phyloP scores from a whole-genome alignment of 2,329 filamentous ascomycete genomes.

The Emergomyces pasteurianus region DNA sequence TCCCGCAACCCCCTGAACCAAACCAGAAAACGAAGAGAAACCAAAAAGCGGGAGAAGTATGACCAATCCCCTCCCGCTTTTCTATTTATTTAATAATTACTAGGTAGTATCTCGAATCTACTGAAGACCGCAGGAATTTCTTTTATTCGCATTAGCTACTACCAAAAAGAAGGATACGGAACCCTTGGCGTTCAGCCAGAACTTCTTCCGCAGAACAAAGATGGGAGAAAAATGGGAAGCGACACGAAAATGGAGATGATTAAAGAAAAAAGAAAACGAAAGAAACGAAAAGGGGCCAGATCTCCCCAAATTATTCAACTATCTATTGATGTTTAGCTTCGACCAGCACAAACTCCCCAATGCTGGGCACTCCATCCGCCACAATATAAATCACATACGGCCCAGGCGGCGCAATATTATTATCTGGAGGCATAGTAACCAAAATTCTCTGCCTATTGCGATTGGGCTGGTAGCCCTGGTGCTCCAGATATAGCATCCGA shows the following conservation, averaged over 20 bases:
- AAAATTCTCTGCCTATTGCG: slow-evolving; percentile 33
- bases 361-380: slow-evolving; percentile 42
- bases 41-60: no score
- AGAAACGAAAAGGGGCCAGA: background rate
- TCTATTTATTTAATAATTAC: background rate
- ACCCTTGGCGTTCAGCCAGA: background rate
- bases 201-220: background rate
- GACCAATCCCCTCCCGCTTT: no score
- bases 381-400: slow-evolving; percentile 50
- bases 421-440: slow-evolving; percentile 44
- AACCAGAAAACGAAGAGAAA: no score
- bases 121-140: background rate
- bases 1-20: background rate
- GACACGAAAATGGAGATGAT: background rate
- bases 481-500: slow-evolving; percentile 44
- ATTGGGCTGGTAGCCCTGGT: slow-evolving; percentile 35
- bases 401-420: slow-evolving; percentile 45
- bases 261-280: background rate
- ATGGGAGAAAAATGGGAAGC: background rate
- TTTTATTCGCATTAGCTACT: background rate
- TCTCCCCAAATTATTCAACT: background rate
- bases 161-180: background rate
- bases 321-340: background rate
- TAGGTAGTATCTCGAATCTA: background rate
- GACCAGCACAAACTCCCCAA: slow-evolving; percentile 40